Evolutionary conservation across 257 asterid species (phyloP).

Genomic region (Solanum paucissectum): DNA sequence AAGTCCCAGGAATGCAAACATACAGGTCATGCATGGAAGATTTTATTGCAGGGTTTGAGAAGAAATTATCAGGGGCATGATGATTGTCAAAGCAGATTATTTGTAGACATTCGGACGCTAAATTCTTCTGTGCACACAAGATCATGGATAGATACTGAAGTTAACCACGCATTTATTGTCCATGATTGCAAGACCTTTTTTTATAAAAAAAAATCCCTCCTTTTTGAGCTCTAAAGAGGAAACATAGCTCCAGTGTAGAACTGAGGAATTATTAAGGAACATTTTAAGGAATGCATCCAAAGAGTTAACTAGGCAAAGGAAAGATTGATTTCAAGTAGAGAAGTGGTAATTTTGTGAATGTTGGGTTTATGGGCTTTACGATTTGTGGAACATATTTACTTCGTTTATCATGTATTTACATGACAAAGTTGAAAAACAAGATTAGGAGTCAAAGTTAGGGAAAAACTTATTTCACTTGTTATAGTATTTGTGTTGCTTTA

Average conservation of each 20-base stretch:
- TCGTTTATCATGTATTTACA: neutral
- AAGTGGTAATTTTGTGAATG: neutral
- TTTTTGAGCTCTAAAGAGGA: neutral
- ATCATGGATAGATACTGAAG: neutral
- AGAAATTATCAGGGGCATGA: constrained; percentile 22
- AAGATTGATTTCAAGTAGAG: neutral
- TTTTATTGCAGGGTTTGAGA: constrained; percentile 44
- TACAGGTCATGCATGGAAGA: constrained; percentile 87
- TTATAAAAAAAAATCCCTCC: neutral
- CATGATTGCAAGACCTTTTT: neutral
- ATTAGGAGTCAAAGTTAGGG: neutral
- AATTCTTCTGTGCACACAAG: neutral
- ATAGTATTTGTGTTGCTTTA: neutral
- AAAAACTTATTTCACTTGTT: neutral
- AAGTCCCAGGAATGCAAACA: constrained; percentile 62
- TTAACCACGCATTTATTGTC: neutral
- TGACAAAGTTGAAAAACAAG: neutral
- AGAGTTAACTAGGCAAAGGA: neutral
- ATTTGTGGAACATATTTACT: neutral
- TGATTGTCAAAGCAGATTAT: constrained; percentile 14
- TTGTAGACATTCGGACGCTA: constrained; percentile 15
- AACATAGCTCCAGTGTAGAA: neutral
- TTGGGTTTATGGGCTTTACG: neutral
- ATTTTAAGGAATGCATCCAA: neutral
- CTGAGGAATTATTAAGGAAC: neutral